Base-by-base conservation (phyloP, 2,329 filamentous ascomycete genomes). In the Xylariaceae sp. region DNA sequence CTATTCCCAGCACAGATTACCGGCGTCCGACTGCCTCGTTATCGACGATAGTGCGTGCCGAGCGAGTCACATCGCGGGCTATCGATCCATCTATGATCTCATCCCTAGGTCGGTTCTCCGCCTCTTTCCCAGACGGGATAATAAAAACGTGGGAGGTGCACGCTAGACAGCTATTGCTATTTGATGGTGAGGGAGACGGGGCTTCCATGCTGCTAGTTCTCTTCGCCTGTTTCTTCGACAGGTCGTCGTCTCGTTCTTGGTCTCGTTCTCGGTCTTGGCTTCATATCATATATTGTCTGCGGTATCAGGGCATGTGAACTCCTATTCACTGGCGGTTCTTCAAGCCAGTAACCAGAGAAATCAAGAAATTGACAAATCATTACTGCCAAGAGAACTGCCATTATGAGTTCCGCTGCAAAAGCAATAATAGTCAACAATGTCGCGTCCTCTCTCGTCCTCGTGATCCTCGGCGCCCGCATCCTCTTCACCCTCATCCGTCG, bases 401-500 rank as follows among this genome's bases (percentile, higher is more conserved):
- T 30, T 47, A 62, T 62, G 61, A 42, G 9, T 13, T 39, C 42
- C 10, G 9, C 23, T 34, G 15, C 51, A 17, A 11, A 45, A n/a
- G 42, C 42, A 23, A 35, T 35, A 5, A 34, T 51, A 10, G 30
- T 39, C 30, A 44, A 8, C 51, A 67, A 70, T 50, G 64, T 59
- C 51, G 64, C 64, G 18, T 62, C 64, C 7, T 66, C 59, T 11
- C 49, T 70, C 56, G 66, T 67, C 9, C 37, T 71, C 17, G 18
- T 64, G 47, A 70, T 70, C 45, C 57, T 71, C n/a, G 18, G 47
- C 15, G 51, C 59, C 11, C 68, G 70, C 10, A 51, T 68, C 15
- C n/a, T 50, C 30, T 62, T 69, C 7, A 65, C 64, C 18, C 56
- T 64, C 51, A 67, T 63, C 62, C 68, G 67, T 23, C 66, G 63